Evolutionary conservation across 2,329 filamentous ascomycete genomes (phyloP), one percentile per base, ranked within the genome.

Genomic region (Tolypocladium capitatum): DNA sequence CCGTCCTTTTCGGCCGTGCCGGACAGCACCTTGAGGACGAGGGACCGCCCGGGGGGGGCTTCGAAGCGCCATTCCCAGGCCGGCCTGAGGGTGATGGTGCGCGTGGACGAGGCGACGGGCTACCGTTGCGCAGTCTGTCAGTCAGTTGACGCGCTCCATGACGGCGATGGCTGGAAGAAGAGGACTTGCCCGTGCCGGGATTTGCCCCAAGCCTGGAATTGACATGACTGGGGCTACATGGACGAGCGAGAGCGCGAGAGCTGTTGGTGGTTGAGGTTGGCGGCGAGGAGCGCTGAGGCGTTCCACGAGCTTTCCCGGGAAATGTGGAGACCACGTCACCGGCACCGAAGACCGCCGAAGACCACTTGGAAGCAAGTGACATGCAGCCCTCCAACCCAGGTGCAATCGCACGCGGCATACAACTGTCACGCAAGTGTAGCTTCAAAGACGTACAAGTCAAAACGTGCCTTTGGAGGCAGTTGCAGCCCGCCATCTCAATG

Each of bases 1-100:
- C 92, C 92, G 62, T 97, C 95, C 60, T 94, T 81, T 66, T 98
- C 92, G 44, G 91, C 92, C 1, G 83, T 88, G 51, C 92, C 92
- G 32, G 76, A 80, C 48, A 87, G 68, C 27, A 97, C 73, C 70
- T 89, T 73, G 43, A 76, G 60, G 35, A 65, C 63, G 45, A 75
- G 50, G 30, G 63, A 57, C 49, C 66, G 64, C 52, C 62, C 66
- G 51, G 70, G 64, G 11, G 81, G 74, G 41, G 87, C 81, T 59
- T 86, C 76, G 67, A 91, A 91, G 45, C 86, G 79, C 81, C 84
- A 91, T 73, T 91, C 86, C 58, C 78, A 82, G 54, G 77, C 78
- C 48, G 79, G 74, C 45, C 74, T 69, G 52, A 91, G 76, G 53
- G 60, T 62, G 52, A 75, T 62, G 45, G 65, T 72, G 50, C 72